These are phyloP conservation scores for Trypanosoma mega DNA, from an alignment of 208 protist species.

Conservation along the genomic window DNA sequence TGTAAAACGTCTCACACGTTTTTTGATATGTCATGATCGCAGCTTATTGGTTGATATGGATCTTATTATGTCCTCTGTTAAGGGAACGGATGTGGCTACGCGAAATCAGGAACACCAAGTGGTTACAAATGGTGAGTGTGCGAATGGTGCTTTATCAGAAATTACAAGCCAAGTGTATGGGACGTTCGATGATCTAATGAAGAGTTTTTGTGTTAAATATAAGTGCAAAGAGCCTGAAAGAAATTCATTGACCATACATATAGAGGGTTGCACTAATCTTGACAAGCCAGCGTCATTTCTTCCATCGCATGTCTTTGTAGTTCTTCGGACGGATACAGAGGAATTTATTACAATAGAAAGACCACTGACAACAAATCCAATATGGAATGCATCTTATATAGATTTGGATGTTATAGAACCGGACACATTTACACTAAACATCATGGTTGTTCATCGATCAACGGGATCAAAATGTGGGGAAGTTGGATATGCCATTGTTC, in stretches of 20 bases:
- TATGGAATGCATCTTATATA: conserved; percentile 34
- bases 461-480: conserved; percentile 35
- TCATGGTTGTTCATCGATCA: conserved; percentile 47
- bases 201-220: conserved; percentile 51
- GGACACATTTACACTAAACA: conserved; percentile 39
- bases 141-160: background rate
- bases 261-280: conserved; percentile 72
- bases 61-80: conserved; percentile 60
- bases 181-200: conserved; percentile 63
- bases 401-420: conserved; percentile 65
- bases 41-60: conserved; percentile 58
- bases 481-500: conserved; percentile 61
- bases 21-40: conserved; percentile 57
- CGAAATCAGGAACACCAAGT: background rate
- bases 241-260: conserved; percentile 36
- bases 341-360: conserved; percentile 39
- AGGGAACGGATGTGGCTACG: background rate
- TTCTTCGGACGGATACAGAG: conserved; percentile 62
- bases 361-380: conserved; percentile 43
- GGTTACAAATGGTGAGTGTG: background rate
- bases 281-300: conserved; percentile 49
- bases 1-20: conserved; percentile 50
- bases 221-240: conserved; percentile 33
- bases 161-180: conserved; percentile 30
- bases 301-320: conserved; percentile 51